Evolutionary conservation across 306 rosid species (phyloP), one percentile per base, ranked within the genome.

Genomic region (Corylus heterophylla): DNA sequence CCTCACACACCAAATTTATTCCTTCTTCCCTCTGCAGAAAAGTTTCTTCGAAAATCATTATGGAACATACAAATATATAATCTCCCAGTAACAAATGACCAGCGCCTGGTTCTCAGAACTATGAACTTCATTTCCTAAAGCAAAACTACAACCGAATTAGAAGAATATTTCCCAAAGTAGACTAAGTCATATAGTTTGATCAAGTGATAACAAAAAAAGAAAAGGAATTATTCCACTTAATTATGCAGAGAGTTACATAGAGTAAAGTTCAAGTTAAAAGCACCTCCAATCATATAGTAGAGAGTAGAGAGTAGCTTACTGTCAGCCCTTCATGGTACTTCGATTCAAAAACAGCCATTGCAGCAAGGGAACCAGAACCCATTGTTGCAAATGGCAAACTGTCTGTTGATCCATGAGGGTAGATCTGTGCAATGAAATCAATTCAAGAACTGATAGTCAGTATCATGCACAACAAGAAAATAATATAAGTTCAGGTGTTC

Each of bases 401-500:
- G 81, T 84, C 92, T 54, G 98, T 94, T 48, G 98, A 94, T 18
- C 98, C 98, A 42, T 92, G 97, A 0, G 97, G 97, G 82, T 91
- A 91, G 73, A 94, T 92, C 95, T 94, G 88, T 73, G 74, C 49
- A 61, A 82, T 25, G 18, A 71, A 45, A 79, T 58, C 74, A 61
- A 11, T 67, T 39, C 50, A 18, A 39, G 7, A 17, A 9, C 29
- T 67, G 39, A 37, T 4, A 8, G 20, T 67, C 25, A 64, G 70
- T 35, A 55, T 61, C 25, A 22, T 59, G 44, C 39, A 63, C 77
- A 77, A 54, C 22, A n/a, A 42, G 64, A 71, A 42, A 42, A 44
- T 22, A 5, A 13, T 59, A 7, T 49, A 27, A n/a, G 4, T 10
- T 75, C 71, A 20, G 20, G 47, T 51, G 50, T 35, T 48, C 42